Base-by-base conservation (phyloP, 768 basidiomycete species). In the Tricholoma hemisulphureum region DNA sequence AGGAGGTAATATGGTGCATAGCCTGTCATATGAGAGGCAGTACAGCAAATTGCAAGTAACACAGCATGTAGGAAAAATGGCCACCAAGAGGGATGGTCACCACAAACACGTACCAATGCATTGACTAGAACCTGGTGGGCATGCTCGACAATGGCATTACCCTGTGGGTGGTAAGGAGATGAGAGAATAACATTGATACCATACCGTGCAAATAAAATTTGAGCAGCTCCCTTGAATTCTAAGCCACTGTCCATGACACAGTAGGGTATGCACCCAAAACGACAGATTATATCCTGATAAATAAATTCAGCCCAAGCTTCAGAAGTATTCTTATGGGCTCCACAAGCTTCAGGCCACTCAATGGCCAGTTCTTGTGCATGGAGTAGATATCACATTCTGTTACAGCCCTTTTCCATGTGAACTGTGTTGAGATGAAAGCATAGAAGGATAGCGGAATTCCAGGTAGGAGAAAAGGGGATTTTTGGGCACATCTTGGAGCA, bases 131-230 rank as follows among this genome's bases (percentile, higher is more conserved):
- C n/a, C n/a, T n/a, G n/a, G n/a, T n/a, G n/a, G n/a, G n/a, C n/a
- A 31, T 10, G 10, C 10, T 31, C 29, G 29, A 31, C 10, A 10
- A 31, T 10, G 10, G 10, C 10, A 10, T 31, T 75, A 6, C 67
- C 72, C 58, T 76, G 57, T 0, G 73, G 69, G 51, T 75, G 65
- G 43, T 74, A 74, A 0, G 69, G 59, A 0, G 67, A 63, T 0
- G 66, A 72, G 5, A 68, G n/a, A 9, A 75, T 66, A 8, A 71
- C 64, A 0, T 39, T 53, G 28, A 73, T 64, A 3, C 61, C 56
- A 46, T 72, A 73, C 10, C 65, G 63, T 4, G 53, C 31, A 18
- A 59, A 57, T 1, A 71, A 32, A 0, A 72, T 34, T 2, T n/a
- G n/a, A n/a, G n/a, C n/a, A n/a, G n/a, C n/a, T n/a, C n/a, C n/a